Conservation (phyloP, 1,139 yeast genomes). For the Yamadazyma epiphylla region DNA sequence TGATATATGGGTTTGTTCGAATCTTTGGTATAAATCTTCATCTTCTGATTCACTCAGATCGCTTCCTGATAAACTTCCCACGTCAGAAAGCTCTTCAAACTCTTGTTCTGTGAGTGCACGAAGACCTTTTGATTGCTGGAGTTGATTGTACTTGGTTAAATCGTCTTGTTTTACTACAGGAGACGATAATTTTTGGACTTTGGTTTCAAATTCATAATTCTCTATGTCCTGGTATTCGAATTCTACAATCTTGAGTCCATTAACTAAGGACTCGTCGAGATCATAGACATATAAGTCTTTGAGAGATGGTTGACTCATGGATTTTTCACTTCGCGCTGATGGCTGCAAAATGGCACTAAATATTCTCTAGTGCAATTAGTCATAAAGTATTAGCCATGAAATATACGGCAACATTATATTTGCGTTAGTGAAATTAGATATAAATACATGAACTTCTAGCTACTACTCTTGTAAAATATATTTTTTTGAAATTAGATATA, state of each 20-base stretch:
- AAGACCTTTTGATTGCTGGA: constrained; percentile 46
- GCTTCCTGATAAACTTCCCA: constrained; percentile 56
- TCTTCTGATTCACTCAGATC: constrained; percentile 17
- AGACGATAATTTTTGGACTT: no score
- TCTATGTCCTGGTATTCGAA: no score
- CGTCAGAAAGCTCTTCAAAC: constrained; percentile 54
- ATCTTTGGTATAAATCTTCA: constrained; percentile 16
- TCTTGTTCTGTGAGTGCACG: constrained; percentile 52
- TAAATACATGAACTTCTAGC: no score
- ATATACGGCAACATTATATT: no score
- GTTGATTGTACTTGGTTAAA: constrained; percentile 57
- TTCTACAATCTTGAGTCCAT: constrained; percentile 50
- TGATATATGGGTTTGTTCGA: constrained; percentile 9
- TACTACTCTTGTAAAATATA: no score
- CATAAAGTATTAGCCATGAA: no score
- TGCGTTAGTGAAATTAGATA: no score
- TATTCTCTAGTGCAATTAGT: no score
- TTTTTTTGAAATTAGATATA: constrained; percentile 1
- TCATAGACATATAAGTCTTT: constrained; percentile 53
- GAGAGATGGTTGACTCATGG: not conserved
- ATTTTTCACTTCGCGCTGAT: no score
- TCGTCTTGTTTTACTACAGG: no score
- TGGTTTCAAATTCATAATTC: no score
- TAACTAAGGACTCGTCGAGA: constrained; percentile 28
- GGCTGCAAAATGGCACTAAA: no score